phyloP scores from a whole-genome alignment of 2,329 filamentous ascomycete genomes.

The Epichloe coenophiala region DNA sequence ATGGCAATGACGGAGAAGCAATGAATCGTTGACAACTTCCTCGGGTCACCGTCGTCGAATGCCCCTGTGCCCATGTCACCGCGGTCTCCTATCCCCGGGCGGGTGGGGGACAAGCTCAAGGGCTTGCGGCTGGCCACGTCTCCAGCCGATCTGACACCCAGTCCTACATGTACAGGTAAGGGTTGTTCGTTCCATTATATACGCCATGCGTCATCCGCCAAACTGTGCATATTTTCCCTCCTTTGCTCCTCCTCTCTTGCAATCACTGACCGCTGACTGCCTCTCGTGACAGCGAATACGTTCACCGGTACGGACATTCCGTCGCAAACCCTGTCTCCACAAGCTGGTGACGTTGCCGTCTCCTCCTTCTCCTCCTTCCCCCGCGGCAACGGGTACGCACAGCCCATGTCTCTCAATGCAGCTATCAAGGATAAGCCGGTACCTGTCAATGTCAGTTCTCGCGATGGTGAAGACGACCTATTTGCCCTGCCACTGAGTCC shows the following conservation, averaged over 20 bases:
- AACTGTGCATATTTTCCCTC: neutral
- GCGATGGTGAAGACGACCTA: slow-evolving; percentile 54
- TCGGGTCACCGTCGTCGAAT: slow-evolving; percentile 16
- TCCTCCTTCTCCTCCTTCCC: slow-evolving; percentile 22
- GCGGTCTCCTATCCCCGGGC: slow-evolving; percentile 51
- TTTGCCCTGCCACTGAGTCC: slow-evolving; percentile 83
- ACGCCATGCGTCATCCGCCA: too few species aligned
- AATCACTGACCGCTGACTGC: neutral
- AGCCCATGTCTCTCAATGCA: slow-evolving; percentile 21
- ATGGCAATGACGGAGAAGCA: slow-evolving; percentile 75
- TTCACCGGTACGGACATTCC: slow-evolving; percentile 20
- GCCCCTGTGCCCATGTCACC: slow-evolving; percentile 32
- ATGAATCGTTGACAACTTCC: slow-evolving; percentile 74
- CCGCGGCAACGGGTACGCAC: slow-evolving; percentile 9
- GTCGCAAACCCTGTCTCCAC: slow-evolving; percentile 19
- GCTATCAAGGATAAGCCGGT: slow-evolving; percentile 13
- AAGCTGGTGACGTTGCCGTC: slow-evolving; percentile 20
- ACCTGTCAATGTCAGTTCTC: slow-evolving; percentile 9
- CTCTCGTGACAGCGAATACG: slow-evolving; percentile 17
- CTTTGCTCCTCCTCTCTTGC: neutral
- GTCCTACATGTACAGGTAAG: slow-evolving; percentile 40
- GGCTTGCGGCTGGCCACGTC: slow-evolving; percentile 68
- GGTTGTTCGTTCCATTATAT: neutral
- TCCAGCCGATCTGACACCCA: slow-evolving; percentile 46
- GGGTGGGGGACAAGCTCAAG: slow-evolving; percentile 63